Evolutionary conservation across 768 basidiomycete species (phyloP).

Genomic region (Pleurotus pulmonarius): DNA sequence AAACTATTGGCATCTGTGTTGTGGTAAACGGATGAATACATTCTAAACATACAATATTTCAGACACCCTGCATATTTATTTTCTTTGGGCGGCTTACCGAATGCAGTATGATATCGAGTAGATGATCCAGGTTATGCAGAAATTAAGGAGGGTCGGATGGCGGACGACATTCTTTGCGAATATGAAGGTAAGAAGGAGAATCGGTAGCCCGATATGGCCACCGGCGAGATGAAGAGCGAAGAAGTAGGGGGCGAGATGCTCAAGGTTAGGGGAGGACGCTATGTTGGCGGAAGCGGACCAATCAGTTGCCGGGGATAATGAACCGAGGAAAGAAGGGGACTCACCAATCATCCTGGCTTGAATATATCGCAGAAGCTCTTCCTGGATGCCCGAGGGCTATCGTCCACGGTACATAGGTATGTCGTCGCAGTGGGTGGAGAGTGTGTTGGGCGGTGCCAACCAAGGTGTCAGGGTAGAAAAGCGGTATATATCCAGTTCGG

Average conservation of each 20-base stretch:
- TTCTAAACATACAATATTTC: conserved; percentile 8
- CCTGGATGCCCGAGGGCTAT: conserved; percentile 1
- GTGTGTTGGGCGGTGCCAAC: conserved; percentile 1
- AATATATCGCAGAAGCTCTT: background rate
- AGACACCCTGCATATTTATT: background rate
- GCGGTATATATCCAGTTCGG: background rate
- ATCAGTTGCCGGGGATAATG: background rate
- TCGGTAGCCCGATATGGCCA: conserved; percentile 49
- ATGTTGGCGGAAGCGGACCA: conserved; percentile 7
- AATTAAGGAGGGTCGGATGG: conserved; percentile 52
- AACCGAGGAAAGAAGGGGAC: background rate
- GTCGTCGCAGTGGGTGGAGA: background rate
- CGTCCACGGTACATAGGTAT: background rate
- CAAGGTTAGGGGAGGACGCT: conserved; percentile 12
- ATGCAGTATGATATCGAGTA: conserved; percentile 51
- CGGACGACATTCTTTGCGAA: conserved; percentile 37
- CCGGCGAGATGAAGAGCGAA: conserved; percentile 46
- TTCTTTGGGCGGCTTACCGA: conserved; percentile 33
- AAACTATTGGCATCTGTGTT: conserved; percentile 18
- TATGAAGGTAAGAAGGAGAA: conserved; percentile 42
- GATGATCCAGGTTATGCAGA: conserved; percentile 53
- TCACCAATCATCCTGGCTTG: background rate
- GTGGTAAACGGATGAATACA: conserved; percentile 10
- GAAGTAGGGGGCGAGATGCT: conserved; percentile 32
- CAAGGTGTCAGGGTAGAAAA: background rate